Evolutionary conservation across 768 basidiomycete genomes (phyloP), one percentile per base, ranked within the genome.

Genomic region (Termitomyces bulborhizus): DNA sequence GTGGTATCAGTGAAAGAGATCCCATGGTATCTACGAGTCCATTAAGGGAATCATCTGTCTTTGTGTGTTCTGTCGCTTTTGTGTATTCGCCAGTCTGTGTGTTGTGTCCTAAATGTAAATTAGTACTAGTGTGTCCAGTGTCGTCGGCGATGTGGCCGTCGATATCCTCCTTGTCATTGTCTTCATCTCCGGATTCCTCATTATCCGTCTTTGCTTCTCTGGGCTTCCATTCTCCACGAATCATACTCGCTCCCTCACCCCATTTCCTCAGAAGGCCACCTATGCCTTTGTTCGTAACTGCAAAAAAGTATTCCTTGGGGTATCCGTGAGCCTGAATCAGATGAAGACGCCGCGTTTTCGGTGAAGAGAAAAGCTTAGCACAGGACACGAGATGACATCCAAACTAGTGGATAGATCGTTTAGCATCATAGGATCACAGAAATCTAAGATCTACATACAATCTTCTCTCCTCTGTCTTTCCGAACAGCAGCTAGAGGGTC

Each of bases 231-330:
- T 80, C 73, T 11, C 80, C 80, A 39, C 91, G 77, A 51, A 93
- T 74, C 72, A 93, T 75, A 61, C 88, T 91, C 4, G 82, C 91
- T 6, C 90, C 91, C 56, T 89, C 88, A 9, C 91, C 91, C 88
- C 90, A 93, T 63, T 74, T 81, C 66, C 82, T 81, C 53, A 93
- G 68, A 16, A 93, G 71, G 3, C 86, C 89, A 12, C 90, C 91
- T 12, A 93, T 83, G 21, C 93, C 93, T 66, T 90, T 93, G 70
- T 94, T 94, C 15, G 90, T 93, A 18, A 96, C 86, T 18, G 88
- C 82, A 66, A 95, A 96, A 70, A 92, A 95, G 68, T 87, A 96
- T 64, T 93, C 83, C 65, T 90, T 90, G 4, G 93, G 92, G 65
- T 87, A 96, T 49, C 78, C 82, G 62, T 96, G 93, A 13, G 76